Base-by-base conservation (phyloP, 768 basidiomycete species). In the Suillus plorans region DNA sequence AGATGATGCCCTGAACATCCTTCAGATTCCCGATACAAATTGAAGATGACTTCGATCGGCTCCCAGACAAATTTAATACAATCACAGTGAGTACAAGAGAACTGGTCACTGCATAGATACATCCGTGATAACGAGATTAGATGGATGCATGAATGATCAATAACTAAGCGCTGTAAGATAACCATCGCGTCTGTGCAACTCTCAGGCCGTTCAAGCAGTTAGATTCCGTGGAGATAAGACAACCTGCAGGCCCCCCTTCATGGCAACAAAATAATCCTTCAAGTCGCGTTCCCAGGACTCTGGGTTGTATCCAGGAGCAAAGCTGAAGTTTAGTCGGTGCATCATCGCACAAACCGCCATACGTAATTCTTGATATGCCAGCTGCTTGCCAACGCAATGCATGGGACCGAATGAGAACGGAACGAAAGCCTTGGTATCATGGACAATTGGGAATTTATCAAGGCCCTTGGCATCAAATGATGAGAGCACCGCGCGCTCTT, bases 341-440 rank as follows among this genome's bases (percentile, higher is more conserved):
- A 84, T 71, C 66, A 82, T 69, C 60, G 70, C 65, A 63, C 77
- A 75, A 13, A 80, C 65, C 7, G 80, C 73, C 59, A 75, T 78
- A 49, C 80, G 76, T 69, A 83, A 78, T 68, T 84, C 80, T 61
- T 76, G 76, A 60, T 75, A 72, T 4, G 83, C 82, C 9, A 84
- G 76, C 45, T 74, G 77, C 68, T 79, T 78, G 4, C 83, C 83
- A 4, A 79, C 80, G 65, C 83, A 84, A 34, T 77, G 81, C 16
- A 78, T 75, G 10, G 81, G 80, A 2, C 83, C 83, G 55, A 70
- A 71, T 14, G 81, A 83, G 64, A 83, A 83, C 8, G 83, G 80
- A 37, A 83, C 78, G 64, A 79, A 84, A 3, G 81, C 81, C 18
- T 71, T 69, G 44, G 72, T 61, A 57, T 83, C 76, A 62, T 78